Evolutionary conservation across 1,284 basidiomycete species (phyloP), one percentile per base, ranked within the genome.

Genomic region (Pseudozyma sp.): DNA sequence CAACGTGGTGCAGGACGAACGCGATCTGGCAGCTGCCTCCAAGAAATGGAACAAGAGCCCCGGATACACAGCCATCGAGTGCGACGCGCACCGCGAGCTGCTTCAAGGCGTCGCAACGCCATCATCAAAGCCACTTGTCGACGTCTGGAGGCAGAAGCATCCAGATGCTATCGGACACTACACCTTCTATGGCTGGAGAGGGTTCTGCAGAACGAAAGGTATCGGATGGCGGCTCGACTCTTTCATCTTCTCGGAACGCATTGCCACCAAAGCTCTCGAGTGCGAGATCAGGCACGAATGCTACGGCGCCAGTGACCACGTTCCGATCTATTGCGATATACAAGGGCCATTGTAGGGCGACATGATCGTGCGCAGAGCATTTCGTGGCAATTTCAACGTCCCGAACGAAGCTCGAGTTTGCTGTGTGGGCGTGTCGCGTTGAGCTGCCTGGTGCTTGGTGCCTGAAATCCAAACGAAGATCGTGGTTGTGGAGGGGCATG

Each of bases 191-290:
- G 91, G 91, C 7, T 94, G 92, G 84, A 88, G 92, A 29, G 93
- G 93, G 85, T 89, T 92, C 67, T 92, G 92, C 81, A 87, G 93
- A 44, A 82, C 83, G 61, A 94, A 94, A 79, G 91, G 92, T 3
- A 88, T 93, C 47, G 93, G 93, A 2, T 95, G 93, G 93, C 87
- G 93, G 68, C 85, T 95, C 44, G 93, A 95, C 82, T 90, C 90
- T 86, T 93, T 82, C 47, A 77, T 83, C 46, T 52, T 84, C 7
- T 77, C 79, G 10, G 88, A 92, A 80, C 87, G 90, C 34, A 85
- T 92, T 45, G 85, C 85, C 19, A 87, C 89, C 29, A 87, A 87
- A 43, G 90, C 90, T 47, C 89, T 89, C 85, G 88, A 89, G 87
- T 92, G 91, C 79, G 92, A 92, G 82, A 94, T 94, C 63, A 87